Base-by-base conservation (phyloP, 164 flowering plant genomes). In the Vitis labrusca region DNA sequence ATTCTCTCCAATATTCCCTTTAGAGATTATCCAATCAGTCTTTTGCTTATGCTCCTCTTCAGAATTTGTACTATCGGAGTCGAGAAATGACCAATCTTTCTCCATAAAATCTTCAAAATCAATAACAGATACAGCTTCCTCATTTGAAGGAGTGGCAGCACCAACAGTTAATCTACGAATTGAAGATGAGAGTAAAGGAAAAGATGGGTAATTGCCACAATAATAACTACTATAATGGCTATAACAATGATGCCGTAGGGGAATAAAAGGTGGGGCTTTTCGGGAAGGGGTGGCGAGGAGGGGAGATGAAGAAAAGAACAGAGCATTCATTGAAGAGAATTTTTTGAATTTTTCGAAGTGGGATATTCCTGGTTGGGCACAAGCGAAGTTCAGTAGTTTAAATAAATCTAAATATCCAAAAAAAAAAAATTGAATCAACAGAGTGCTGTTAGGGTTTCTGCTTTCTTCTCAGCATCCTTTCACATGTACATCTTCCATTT, bases 71-170 rank as follows among this genome's bases (percentile, higher is more conserved):
- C 73, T 74, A 58, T 82, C 90, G 10, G 75, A n/a, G 1, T 91
- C 98, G 48, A 93, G 89, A 79, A 95, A 91, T 2, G 99, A 91
- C 93, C 96, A 93, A 73, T 95, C 99, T 71, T 88, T 90, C 75
- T 90, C 97, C 51, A 71, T 52, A 12, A 86, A 57, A 6, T 93
- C 97, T 49, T 87, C 88, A 74, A 90, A 80, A 37, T 84, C 73
- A 32, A 89, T 65, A 16, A 77, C 84, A 15, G 88, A 68, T 37
- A 81, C 71, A 13, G 71, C 69, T 44, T 83, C 92, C 61, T 90
- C 88, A 60, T 73, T 67, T 54, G 82, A 57, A 55, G 84, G 77
- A 17, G 63, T 7, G 37, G 79, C 11, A 59, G 74, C 66, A 62
- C 62, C 15, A 50, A 16, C 1, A 9, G 54, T 64, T n/a, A 61